Evolutionary conservation across 306 rosid genomes (phyloP), one percentile per base, ranked within the genome.

Genomic region (Quercus rubra): DNA sequence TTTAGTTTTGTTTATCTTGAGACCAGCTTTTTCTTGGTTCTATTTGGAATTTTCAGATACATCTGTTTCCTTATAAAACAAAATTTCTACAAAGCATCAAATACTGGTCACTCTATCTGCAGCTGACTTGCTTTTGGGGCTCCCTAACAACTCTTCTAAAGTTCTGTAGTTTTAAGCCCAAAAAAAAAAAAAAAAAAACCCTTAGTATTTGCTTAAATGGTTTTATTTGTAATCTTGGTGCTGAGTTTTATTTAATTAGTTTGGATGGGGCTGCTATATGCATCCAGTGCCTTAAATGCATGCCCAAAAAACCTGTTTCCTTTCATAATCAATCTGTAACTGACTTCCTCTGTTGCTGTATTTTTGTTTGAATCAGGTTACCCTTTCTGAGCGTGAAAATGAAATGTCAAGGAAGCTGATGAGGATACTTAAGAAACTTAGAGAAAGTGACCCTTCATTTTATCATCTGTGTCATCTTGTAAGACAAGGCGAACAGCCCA

Each of bases 401-500:
- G 93, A 79, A 87, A 91, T 93, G 98, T 96, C 98, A 30, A 91
- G 87, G 92, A 89, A 89, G 88, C 82, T 93, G 73, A 80, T 86
- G 85, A 85, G 79, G 85, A 77, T 86, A 41, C 90, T 96, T 27
- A 78, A 89, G 78, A 90, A 87, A 79, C 80, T 91, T 30, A 90
- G 99, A 85, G 93, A 88, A 83, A 82, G 77, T 7, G 93, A 96
- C 74, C 80, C 77, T 31, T 88, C 94, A 56, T 88, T 88, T 75
- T 86, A 87, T 86, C 96, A 86, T 79, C 77, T 87, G 73, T 84
- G 93, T 80, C 87, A 88, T 71, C 97, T 96, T 86, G 98, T 96
- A 83, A 90, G 99, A 87, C 99, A 93, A 91, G 98, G 99, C 18
- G 99, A 96, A 82, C 99, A 96, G 59, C 98, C 99, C 72, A 90